A percentile compares a stretch with the other conserved stretches of the same genome.
phyloP scores from a whole-genome alignment of 2,329 filamentous ascomycete species.

The Pseudocercospora ulei region DNA sequence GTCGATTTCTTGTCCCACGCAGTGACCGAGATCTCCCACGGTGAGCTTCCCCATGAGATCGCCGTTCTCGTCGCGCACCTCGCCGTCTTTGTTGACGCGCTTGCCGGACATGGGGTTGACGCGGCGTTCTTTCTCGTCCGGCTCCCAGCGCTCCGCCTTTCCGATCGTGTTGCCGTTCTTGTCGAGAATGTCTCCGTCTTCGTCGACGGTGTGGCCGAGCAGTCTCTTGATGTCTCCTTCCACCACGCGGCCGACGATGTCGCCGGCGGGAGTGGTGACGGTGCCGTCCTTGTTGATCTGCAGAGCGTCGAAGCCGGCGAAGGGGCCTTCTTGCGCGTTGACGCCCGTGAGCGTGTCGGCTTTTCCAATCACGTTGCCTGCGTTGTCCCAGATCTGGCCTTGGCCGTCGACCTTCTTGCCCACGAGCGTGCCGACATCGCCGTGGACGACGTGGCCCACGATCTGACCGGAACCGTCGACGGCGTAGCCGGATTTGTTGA shows the following conservation, averaged over 20 bases:
- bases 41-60: constrained; percentile 45
- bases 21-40: constrained; percentile 45
- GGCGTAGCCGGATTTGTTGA: constrained; percentile 56
- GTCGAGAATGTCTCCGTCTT: constrained; percentile 46
- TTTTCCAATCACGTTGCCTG: constrained; percentile 51
- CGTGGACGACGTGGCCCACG: constrained; percentile 49
- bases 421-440: constrained; percentile 48
- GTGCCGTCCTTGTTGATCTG: constrained; percentile 51
- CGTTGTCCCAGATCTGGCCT: constrained; percentile 56
- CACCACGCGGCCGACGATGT: constrained; percentile 43
- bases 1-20: constrained; percentile 45
- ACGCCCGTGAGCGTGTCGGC: constrained; percentile 49
- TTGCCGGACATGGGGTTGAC: constrained; percentile 52
- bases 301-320: constrained; percentile 51
- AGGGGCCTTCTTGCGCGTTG: constrained; percentile 46
- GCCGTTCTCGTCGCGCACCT: constrained; percentile 45
- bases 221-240: constrained; percentile 47
- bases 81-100: constrained; percentile 47
- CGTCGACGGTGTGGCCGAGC: constrained; percentile 44
- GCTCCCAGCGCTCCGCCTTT: constrained; percentile 47
- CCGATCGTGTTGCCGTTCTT: constrained; percentile 48
- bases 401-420: constrained; percentile 54
- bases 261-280: constrained; percentile 41
- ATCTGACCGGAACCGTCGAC: constrained; percentile 52
- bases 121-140: constrained; percentile 46